Evolutionary conservation across 2,329 filamentous ascomycete species (phyloP).

Genomic region (Drechslerella dactyloides): DNA sequence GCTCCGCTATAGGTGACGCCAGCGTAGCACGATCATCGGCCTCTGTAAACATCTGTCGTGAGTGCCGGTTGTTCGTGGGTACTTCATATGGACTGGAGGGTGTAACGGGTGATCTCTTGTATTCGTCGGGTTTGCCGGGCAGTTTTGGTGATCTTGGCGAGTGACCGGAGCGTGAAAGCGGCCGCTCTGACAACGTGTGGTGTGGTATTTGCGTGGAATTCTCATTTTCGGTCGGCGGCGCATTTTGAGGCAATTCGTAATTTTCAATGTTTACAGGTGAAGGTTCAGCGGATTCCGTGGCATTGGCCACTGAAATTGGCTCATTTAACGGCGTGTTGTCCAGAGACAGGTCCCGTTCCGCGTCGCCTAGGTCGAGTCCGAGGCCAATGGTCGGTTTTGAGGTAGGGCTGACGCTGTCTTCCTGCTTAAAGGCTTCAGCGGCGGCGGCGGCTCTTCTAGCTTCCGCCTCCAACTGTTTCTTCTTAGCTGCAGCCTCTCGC

Average conservation of each 20-base stretch:
- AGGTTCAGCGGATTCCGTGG: conserved; percentile 21
- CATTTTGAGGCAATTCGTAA: conserved; percentile 48
- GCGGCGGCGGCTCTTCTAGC: conserved; percentile 17
- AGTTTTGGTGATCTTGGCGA: conserved; percentile 45
- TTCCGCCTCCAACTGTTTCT: conserved; percentile 56
- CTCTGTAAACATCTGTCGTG: conserved; percentile 50
- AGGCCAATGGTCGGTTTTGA: conserved; percentile 33
- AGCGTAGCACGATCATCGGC: conserved; percentile 23
- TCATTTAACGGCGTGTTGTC: conserved; percentile 40
- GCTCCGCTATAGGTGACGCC: conserved; percentile 13
- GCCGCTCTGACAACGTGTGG: conserved; percentile 42
- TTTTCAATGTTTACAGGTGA: conserved; percentile 38
- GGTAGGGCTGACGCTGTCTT: conserved; percentile 29
- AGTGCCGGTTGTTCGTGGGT: conserved; percentile 40
- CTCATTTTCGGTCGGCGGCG: conserved; percentile 37
- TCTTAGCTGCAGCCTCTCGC: conserved; percentile 61
- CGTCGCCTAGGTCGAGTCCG: conserved; percentile 38
- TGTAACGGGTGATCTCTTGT: conserved; percentile 37
- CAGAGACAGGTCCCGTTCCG: conserved; percentile 11
- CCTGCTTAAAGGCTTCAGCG: conserved; percentile 16
- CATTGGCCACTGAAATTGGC: conserved; percentile 26
- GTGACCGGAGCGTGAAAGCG: conserved; percentile 26
- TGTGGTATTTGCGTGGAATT: conserved; percentile 50
- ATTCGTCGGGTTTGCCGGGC: conserved; percentile 31
- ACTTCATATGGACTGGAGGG: conserved; percentile 44